Percentiles rank a stretch among this genome's conserved stretches.
These are phyloP conservation scores for Gymnopilus junonius DNA, from an alignment of 768 basidiomycete genomes.

Conservation along the genomic window DNA sequence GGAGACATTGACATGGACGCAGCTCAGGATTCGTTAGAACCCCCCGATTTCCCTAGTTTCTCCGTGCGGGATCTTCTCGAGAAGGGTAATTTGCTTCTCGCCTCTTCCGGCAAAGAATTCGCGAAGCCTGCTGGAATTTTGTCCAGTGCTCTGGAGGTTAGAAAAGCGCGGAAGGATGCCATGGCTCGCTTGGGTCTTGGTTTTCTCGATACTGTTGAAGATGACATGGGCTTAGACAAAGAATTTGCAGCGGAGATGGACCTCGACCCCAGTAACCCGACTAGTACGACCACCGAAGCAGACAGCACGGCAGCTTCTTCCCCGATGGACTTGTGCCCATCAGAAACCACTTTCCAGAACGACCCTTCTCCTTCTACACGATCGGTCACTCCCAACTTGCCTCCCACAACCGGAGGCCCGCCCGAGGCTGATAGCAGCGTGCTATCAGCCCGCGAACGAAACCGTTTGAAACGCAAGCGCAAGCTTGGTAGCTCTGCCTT, in stretches of 20 bases:
- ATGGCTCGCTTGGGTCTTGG: slow-evolving; percentile 88
- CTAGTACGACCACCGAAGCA: slow-evolving; percentile 40
- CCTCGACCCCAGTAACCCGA: slow-evolving; percentile 47
- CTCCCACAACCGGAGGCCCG: slow-evolving; percentile 44
- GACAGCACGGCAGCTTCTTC: slow-evolving; percentile 44
- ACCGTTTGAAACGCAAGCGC: slow-evolving; percentile 93
- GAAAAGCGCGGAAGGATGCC: slow-evolving; percentile 86
- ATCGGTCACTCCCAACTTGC: slow-evolving; percentile 54
- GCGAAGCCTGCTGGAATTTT: slow-evolving; percentile 72
- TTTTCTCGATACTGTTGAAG: slow-evolving; percentile 78
- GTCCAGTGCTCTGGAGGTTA: slow-evolving; percentile 78
- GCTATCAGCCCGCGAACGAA: slow-evolving; percentile 91
- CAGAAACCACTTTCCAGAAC: slow-evolving; percentile 37
- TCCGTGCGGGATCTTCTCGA: slow-evolving; percentile 77
- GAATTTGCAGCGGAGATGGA: slow-evolving; percentile 70
- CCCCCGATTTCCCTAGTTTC: slow-evolving; percentile 70
- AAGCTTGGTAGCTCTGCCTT: slow-evolving; percentile 86
- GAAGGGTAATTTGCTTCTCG: slow-evolving; percentile 80
- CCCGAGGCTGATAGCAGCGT: slow-evolving; percentile 53
- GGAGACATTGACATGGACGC: slow-evolving; percentile 28
- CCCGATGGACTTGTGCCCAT: slow-evolving; percentile 49
- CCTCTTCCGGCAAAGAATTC: slow-evolving; percentile 95
- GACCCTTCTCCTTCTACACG: slow-evolving; percentile 46
- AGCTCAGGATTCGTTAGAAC: slow-evolving; percentile 24
- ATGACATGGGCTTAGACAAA: slow-evolving; percentile 86